Evolutionary conservation across 768 basidiomycete species (phyloP).

Genomic region (Mycena vulgaris): DNA sequence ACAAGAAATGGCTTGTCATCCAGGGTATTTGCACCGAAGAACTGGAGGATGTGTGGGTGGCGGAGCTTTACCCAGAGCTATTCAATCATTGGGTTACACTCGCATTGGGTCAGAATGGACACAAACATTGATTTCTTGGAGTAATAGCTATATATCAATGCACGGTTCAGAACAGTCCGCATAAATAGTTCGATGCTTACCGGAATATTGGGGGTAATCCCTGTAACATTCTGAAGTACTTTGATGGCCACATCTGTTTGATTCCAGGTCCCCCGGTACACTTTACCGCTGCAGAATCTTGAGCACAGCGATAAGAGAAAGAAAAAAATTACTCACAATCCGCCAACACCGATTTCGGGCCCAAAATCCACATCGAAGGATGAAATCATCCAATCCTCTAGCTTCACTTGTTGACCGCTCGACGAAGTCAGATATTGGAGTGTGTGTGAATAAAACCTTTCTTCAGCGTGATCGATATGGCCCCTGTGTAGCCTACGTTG

Average conservation of each 20-base stretch:
- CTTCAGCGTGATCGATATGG: neutral
- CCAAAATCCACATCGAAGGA: slow-evolving; percentile 11
- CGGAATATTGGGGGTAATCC: neutral
- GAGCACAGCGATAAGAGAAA: neutral
- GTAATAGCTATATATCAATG: too few relatives aligned
- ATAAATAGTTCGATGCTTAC: neutral
- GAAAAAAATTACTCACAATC: slow-evolving; percentile 5
- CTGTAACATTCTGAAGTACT: neutral
- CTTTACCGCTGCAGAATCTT: neutral
- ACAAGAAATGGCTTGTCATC: slow-evolving; percentile 19
- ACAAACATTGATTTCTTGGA: too few relatives aligned
- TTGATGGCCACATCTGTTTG: slow-evolving; percentile 14
- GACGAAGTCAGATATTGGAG: neutral
- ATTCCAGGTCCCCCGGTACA: slow-evolving; percentile 17
- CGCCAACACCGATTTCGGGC: slow-evolving; percentile 7
- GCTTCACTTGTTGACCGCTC: neutral
- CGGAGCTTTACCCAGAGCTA: slow-evolving; percentile 56
- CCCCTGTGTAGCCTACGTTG: neutral
- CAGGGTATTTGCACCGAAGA: slow-evolving; percentile 18
- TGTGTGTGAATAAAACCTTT: neutral
- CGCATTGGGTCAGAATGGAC: neutral
- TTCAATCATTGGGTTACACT: neutral
- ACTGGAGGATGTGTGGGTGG: slow-evolving; percentile 79
- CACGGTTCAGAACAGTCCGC: neutral
- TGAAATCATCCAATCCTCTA: slow-evolving; percentile 23